Base-by-base conservation (phyloP, 306 rosid genomes). In the Albizia julibrissin region DNA sequence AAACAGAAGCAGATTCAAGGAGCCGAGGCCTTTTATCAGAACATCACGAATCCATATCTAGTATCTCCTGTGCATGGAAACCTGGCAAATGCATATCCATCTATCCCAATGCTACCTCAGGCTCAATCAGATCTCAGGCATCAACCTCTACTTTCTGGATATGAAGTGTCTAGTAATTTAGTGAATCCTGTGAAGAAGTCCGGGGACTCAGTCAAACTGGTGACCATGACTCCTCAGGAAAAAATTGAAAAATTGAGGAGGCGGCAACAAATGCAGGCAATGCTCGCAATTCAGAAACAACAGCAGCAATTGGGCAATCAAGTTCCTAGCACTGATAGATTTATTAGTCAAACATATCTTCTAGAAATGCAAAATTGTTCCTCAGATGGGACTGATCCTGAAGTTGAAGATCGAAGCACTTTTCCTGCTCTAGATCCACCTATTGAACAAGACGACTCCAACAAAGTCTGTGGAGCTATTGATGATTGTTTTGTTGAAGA, bases 211-310 rank as follows among this genome's bases (percentile, higher is more conserved):
- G 85, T 83, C 75, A 90, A 86, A 54, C 88, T 87, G 72, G 87
- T 79, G 77, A 87, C 86, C 69, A 96, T 96, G 99, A 93, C 98
- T 43, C 94, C 99, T 81, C 97, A 90, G 84, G 99, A 93, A 84
- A 96, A 96, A 86, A 93, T 93, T 82, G 97, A 93, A 90, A 96
- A 93, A 80, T 84, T 96, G 79, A 93, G 99, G 84, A 86, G 95
- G 89, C 89, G 99, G 79, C 99, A 96, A 69, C 97, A 96, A 88
- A 86, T 92, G 89, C 98, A 88, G 89, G 99, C 99, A 68, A 85
- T 96, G 97, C 90, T 96, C 87, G 99, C 99, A 85, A 93, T 96
- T 87, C 87, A 89, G 86, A 92, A 91, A 81, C 93, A 96, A 79
- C 91, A 89, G 64, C 92, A 90, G 84, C 91, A 91, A 84, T 81